Conservation (phyloP, 2,329 filamentous ascomycete species). For the Aureobasidium uvarum region DNA sequence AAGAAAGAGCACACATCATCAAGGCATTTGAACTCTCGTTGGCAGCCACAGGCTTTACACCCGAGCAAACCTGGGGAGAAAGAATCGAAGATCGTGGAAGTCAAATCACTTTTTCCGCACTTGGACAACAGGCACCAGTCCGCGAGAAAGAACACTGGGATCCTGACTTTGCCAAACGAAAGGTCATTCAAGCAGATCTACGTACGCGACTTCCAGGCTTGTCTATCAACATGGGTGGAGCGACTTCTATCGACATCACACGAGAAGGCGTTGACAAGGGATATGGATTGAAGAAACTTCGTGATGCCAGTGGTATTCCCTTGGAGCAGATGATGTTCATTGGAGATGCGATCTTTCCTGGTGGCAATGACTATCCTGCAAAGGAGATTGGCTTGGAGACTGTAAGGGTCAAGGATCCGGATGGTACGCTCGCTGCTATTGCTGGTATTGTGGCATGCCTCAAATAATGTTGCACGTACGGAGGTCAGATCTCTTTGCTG, state of each 20-base stretch:
- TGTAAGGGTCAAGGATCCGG: constrained; percentile 32
- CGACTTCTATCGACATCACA: constrained; percentile 46
- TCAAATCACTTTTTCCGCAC: constrained; percentile 46
- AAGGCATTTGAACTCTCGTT: constrained; percentile 41
- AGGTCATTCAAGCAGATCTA: constrained; percentile 43
- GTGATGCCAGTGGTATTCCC: constrained; percentile 37
- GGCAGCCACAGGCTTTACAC: constrained; percentile 40
- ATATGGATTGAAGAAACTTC: constrained; percentile 34
- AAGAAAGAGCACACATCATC: constrained; percentile 37
- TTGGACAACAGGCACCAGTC: constrained; percentile 44
- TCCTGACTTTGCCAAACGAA: constrained; percentile 44
- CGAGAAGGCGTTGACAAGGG: constrained; percentile 44
- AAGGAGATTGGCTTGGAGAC: constrained; percentile 38
- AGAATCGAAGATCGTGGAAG: constrained; percentile 46
- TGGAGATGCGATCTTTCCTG: constrained; percentile 45
- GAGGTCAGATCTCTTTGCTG: too few species aligned
- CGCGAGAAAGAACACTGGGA: constrained; percentile 43
- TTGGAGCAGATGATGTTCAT: constrained; percentile 45
- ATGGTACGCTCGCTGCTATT: constrained; percentile 34
- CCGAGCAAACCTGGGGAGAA: constrained; percentile 43
- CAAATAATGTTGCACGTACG: not conserved
- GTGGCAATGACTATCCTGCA: constrained; percentile 44
- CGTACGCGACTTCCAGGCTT: constrained; percentile 40
- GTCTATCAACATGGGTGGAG: constrained; percentile 46
- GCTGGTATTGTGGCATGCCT: constrained; percentile 33